Base-by-base conservation (phyloP, 2,329 filamentous ascomycete genomes). In the Thielaviopsis euricoi region DNA sequence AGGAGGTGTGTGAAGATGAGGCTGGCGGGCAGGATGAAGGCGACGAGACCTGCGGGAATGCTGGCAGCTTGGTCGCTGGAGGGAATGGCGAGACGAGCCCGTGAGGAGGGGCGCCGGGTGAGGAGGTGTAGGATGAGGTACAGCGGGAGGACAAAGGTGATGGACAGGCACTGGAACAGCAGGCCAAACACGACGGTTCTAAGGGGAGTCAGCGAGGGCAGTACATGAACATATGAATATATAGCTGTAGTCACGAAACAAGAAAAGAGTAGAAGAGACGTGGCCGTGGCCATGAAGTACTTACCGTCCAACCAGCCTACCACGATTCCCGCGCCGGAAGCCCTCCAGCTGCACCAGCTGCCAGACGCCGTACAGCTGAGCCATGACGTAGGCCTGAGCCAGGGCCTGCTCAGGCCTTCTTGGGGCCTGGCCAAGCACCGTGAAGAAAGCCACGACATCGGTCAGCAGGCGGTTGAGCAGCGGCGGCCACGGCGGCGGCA, bases 281-380 rank as follows among this genome's bases (percentile, higher is more conserved):
- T 10, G 15, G 17, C 15, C 22, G 25, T 26, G 25, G 25, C 22
- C 12, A 19, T 17, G 13, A 22, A 25, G 15, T 7, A 59, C 57
- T 19, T 46, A 59, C 57, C 53, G 52, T 12, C 29, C 46, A 22
- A 59, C 26, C 6, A 56, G 15, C 19, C 40, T 17, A 13, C 51
- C 37, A 19, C 29, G 15, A 33, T 60, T 60, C 22, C 43, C 58
- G 12, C 21, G n/a, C n/a, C 58, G 53, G 21, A 33, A 57, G 17
- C 40, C 54, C 22, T 60, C 58, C n/a, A 56, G 13, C 13, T 40
- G n/a, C 37, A 60, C 21, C 6, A 53, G 25, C 12, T 48, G 29
- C 58, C 54, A 60, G 21, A 53, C 52, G n/a, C 54, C 58, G n/a
- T 50, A 53, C 25, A 60, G 50, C 51, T 60, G 58, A 3, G 37